Conservation (phyloP, 768 basidiomycete genomes). For the Hericium coralloides region DNA sequence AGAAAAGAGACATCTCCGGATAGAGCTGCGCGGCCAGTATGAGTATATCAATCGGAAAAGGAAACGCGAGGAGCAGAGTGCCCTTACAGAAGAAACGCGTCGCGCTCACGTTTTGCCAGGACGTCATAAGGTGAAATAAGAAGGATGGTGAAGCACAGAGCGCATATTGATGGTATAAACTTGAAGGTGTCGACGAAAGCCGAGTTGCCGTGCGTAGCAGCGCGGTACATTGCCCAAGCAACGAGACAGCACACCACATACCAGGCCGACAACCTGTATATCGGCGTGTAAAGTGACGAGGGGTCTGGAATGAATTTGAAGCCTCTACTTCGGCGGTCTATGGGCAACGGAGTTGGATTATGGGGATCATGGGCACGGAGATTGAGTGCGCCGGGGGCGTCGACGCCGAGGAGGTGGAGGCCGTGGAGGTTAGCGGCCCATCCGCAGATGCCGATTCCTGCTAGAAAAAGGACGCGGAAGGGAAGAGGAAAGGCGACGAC, state of each 20-base stretch:
- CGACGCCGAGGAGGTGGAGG: slow-evolving; percentile 63
- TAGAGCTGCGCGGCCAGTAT: slow-evolving; percentile 36
- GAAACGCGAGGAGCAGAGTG: slow-evolving; percentile 1
- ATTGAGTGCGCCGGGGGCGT: slow-evolving; percentile 65
- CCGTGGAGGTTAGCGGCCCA: slow-evolving; percentile 95
- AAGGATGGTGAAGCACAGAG: slow-evolving; percentile 43
- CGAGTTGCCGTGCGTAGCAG: slow-evolving; percentile 47
- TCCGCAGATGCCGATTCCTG: slow-evolving; percentile 71
- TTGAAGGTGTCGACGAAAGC: slow-evolving; percentile 65
- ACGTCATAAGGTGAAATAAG: slow-evolving; percentile 63
- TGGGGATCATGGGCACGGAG: slow-evolving; percentile 22
- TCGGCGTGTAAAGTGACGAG: slow-evolving; percentile 39
- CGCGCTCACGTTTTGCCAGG: slow-evolving; percentile 61
- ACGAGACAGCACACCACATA: slow-evolving; percentile 54
- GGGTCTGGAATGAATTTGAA: slow-evolving; percentile 31
- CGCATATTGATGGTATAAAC: slow-evolving; percentile 64
- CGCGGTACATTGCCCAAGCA: slow-evolving; percentile 65
- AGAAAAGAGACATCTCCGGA: slow-evolving; percentile 70
- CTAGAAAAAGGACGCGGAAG: slow-evolving; percentile 78
- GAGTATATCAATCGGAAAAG: not conserved
- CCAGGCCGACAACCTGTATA: slow-evolving; percentile 58
- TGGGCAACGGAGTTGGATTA: slow-evolving; percentile 16
- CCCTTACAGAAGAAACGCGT: slow-evolving; percentile 71
- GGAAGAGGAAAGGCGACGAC: slow-evolving; percentile 75
- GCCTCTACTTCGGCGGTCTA: slow-evolving; percentile 15